Evolutionary conservation across 768 basidiomycete genomes (phyloP).

Genomic region (Pulveroboletus sp.): DNA sequence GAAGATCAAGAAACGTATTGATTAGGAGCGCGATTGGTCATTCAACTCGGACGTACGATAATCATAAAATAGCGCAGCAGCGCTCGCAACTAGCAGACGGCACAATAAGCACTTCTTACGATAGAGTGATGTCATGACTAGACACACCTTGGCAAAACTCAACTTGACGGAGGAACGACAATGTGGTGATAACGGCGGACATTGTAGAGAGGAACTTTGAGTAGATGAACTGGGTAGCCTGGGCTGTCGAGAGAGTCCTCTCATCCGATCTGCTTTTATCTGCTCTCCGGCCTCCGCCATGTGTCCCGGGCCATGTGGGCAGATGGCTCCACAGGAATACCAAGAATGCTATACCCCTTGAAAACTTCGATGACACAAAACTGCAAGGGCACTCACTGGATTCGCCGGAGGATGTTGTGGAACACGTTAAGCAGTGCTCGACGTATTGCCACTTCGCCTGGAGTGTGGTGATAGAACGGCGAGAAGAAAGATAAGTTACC

Average conservation of each 20-base stretch:
- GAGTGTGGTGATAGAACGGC: too few species aligned
- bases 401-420: not conserved
- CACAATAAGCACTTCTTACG: not conserved
- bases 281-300: too few species aligned
- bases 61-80: slow-evolving; percentile 14
- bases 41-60: slow-evolving; percentile 11
- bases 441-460: too few species aligned
- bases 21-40: not conserved
- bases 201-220: not conserved
- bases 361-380: too few species aligned
- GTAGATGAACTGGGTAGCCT: not conserved
- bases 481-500: too few species aligned
- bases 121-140: not conserved
- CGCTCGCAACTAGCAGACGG: slow-evolving; percentile 6
- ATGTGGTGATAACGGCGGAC: not conserved
- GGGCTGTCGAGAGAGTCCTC: not conserved
- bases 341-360: too few species aligned
- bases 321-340: too few species aligned
- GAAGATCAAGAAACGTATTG: not conserved
- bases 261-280: not conserved
- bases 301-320: too few species aligned
- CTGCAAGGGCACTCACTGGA: not conserved
- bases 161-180: slow-evolving; percentile 7
- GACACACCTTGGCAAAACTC: slow-evolving; percentile 8
- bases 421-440: too few species aligned